A percentile compares a stretch with the other conserved stretches of the same genome.
Evolutionary conservation across 2,329 filamentous ascomycete species (phyloP).

Genomic region (Fusarium sp.): DNA sequence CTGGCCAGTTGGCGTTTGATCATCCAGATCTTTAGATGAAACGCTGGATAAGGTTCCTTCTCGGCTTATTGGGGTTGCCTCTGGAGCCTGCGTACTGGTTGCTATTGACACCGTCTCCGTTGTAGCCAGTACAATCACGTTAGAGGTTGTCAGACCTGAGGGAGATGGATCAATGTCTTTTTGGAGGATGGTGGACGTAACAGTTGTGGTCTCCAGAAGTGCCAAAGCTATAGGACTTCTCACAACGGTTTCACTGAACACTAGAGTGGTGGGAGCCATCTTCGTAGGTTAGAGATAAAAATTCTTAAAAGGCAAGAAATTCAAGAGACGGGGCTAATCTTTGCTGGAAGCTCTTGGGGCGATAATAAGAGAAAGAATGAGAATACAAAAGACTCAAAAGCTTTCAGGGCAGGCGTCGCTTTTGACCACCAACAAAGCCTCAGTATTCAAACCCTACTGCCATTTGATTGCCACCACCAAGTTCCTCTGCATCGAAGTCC

Average conservation of each 20-base stretch:
- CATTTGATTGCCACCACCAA: neutral
- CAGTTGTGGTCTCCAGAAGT: neutral
- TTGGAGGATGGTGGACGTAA: accelerated
- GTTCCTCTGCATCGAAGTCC: neutral
- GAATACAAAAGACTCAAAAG: neutral
- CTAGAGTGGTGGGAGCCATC: accelerated
- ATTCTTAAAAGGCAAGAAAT: neutral
- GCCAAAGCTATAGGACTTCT: accelerated
- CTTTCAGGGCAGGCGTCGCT: neutral
- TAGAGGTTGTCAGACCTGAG: accelerated
- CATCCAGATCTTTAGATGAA: neutral
- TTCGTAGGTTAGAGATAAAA: neutral
- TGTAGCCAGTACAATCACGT: neutral
- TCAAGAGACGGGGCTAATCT: neutral
- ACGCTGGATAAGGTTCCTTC: neutral
- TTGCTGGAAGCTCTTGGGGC: neutral
- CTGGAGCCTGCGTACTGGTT: too few relatives aligned
- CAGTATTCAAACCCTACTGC: neutral
- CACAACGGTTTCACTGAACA: neutral
- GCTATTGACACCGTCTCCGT: too few relatives aligned
- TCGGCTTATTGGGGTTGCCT: neutral
- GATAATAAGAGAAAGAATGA: neutral
- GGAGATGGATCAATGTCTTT: accelerated
- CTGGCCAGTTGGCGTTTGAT: neutral
- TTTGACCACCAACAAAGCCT: neutral